phyloP scores from a whole-genome alignment of 2,329 filamentous ascomycete species.

The Ophiostoma quercus region DNA sequence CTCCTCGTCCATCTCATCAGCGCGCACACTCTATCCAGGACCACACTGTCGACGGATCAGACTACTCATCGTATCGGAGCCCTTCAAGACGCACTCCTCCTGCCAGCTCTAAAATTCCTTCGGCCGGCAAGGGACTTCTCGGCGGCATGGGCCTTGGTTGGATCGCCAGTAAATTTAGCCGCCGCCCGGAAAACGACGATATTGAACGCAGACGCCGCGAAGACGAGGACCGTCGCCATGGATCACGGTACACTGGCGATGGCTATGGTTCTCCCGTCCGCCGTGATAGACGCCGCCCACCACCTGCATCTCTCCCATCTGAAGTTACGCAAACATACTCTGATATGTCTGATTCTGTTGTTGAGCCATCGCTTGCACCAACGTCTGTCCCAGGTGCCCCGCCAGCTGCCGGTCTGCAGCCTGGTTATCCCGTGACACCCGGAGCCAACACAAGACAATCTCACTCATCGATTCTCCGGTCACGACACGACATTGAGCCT shows the following conservation, averaged over 20 bases:
- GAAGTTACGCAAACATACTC: slow-evolving; percentile 26
- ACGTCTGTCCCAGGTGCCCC: background rate
- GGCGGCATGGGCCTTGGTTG: slow-evolving; percentile 63
- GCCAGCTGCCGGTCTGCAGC: slow-evolving; percentile 26
- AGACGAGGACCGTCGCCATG: slow-evolving; percentile 55
- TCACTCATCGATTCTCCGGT: slow-evolving; percentile 36
- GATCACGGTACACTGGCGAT: slow-evolving; percentile 59
- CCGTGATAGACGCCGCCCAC: slow-evolving; percentile 33
- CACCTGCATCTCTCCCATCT: slow-evolving; percentile 29
- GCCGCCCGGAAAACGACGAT: slow-evolving; percentile 50
- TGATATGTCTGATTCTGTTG: slow-evolving; percentile 35
- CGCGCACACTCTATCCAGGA: slow-evolving; percentile 37
- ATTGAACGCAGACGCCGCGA: slow-evolving; percentile 27
- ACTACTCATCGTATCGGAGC: slow-evolving; percentile 57
- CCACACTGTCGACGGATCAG: slow-evolving; percentile 47
- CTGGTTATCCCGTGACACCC: slow-evolving; percentile 13
- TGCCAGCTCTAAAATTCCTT: slow-evolving; percentile 36
- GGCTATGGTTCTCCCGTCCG: slow-evolving; percentile 51
- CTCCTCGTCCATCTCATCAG: slow-evolving; percentile 45
- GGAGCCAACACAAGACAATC: slow-evolving; percentile 18
- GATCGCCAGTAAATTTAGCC: slow-evolving; percentile 60
- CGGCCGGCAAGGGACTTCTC: slow-evolving; percentile 52
- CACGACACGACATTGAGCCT: slow-evolving; percentile 38
- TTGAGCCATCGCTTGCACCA: slow-evolving; percentile 33
- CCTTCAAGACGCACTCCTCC: slow-evolving; percentile 52